A percentile compares a stretch with the other conserved stretches of the same genome.
Conservation (phyloP, 2,329 filamentous ascomycete genomes). For the Xylariaceae sp. region DNA sequence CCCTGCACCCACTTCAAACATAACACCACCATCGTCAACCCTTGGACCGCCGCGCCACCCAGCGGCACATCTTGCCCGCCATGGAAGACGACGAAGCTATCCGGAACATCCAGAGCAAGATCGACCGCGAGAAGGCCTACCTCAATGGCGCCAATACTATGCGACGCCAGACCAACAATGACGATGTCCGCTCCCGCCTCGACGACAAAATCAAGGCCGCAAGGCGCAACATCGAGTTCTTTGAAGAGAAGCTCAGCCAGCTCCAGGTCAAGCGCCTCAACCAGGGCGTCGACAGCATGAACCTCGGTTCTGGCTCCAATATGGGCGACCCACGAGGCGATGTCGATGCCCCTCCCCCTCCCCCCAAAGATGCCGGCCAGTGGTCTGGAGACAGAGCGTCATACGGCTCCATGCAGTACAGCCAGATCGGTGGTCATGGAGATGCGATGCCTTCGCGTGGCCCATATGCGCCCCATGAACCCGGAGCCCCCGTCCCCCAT, state of each 20-base stretch:
- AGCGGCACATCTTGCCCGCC: conserved; percentile 29
- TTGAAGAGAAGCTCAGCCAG: conserved; percentile 75
- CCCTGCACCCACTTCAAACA: conserved; percentile 2
- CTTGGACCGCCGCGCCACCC: conserved; percentile 36
- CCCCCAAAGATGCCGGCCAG: conserved; percentile 65
- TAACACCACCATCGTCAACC: conserved; percentile 11
- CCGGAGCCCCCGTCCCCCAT: conserved; percentile 67
- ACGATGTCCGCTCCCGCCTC: conserved; percentile 82
- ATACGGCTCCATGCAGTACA: conserved; percentile 59
- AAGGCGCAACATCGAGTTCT: conserved; percentile 88
- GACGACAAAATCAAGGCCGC: conserved; percentile 94
- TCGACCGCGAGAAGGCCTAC: conserved; percentile 92
- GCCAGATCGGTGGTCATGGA: conserved; percentile 61
- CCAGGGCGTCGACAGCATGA: conserved; percentile 66
- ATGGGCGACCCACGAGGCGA: conserved; percentile 42
- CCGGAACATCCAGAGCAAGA: conserved; percentile 87
- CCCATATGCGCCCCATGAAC: conserved; percentile 72
- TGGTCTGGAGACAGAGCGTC: conserved; percentile 51
- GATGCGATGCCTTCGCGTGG: conserved; percentile 79
- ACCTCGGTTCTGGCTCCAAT: conserved; percentile 50
- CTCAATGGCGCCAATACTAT: conserved; percentile 93
- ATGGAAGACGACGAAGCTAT: conserved; percentile 22
- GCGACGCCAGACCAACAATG: conserved; percentile 94
- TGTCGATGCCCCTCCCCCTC: conserved; percentile 59
- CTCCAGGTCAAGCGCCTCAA: conserved; percentile 44